Conservation (phyloP, 192 early-diverging fungal genomes). For the Linnemannia exigua region DNA sequence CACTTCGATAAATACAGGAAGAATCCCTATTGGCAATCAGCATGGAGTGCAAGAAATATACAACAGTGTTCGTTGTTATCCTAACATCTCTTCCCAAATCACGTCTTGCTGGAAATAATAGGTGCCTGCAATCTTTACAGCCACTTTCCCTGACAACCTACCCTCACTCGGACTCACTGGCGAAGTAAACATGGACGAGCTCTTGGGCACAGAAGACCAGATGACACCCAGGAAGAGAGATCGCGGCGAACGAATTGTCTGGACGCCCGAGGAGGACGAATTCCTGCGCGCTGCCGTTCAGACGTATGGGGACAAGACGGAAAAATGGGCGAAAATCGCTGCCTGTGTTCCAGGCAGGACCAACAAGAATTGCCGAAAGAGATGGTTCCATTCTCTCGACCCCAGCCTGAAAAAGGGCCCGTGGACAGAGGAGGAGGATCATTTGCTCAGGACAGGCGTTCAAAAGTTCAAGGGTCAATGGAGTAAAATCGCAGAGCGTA, state of each 20-base stretch:
- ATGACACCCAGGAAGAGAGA: slow-evolving; percentile 38
- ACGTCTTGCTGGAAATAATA: neutral
- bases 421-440: slow-evolving; percentile 88
- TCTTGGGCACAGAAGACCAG: slow-evolving; percentile 12
- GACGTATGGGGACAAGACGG: slow-evolving; percentile 79
- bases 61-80: too few relatives aligned
- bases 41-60: too few relatives aligned
- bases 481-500: slow-evolving; percentile 84
- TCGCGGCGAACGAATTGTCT: slow-evolving; percentile 62
- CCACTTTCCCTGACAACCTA: slow-evolving; percentile 27
- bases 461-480: slow-evolving; percentile 80
- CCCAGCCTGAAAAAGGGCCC: slow-evolving; percentile 81
- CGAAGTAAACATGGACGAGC: slow-evolving; percentile 32
- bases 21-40: too few relatives aligned
- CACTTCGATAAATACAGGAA: too few relatives aligned
- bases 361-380: slow-evolving; percentile 86
- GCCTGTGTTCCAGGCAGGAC: slow-evolving; percentile 81
- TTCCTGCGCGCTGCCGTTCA: slow-evolving; percentile 80
- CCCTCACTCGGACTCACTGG: slow-evolving; percentile 35
- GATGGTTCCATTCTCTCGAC: slow-evolving; percentile 87
- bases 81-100: neutral
- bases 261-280: slow-evolving; percentile 88
- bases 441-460: slow-evolving; percentile 78
- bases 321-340: slow-evolving; percentile 85
- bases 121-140: slow-evolving; percentile 44